Base-by-base conservation (phyloP, 352 stramenopile species). In the Phytophthora pinifolia region DNA sequence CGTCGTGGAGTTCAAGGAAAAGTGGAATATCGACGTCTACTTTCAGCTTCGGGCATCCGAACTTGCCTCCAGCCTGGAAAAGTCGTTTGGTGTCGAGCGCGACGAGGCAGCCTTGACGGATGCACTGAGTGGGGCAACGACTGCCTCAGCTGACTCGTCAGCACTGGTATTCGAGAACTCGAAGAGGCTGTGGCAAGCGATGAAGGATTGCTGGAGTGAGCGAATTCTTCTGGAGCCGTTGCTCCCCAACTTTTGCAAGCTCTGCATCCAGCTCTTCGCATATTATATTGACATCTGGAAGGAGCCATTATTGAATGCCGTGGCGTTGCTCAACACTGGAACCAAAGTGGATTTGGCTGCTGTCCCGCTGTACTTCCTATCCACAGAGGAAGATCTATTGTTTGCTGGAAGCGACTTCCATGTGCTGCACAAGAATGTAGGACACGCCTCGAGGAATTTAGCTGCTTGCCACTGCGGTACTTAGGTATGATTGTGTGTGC, bases 1-100 rank as follows among this genome's bases (percentile, higher is more conserved):
- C 15, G 76, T 89, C 10, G 51, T 88, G 4, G 71, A 88, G 31
- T 96, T 96, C 61, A 89, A 86, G 50, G 83, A 92, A 39, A 89
- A 88, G 61, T 96, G 86, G 86, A 93, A 96, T 48, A 74, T 92
- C 51, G 84, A 92, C 35, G 79, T 94, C 15, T 96, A 96, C 68
- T 94, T 92, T 46, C 82, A 96, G 52, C 62, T 93, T 45, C 79
- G 80, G 33, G 74, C 69, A 30, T 74, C 71, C 7, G 64, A 92
- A 57, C 45, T 94, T 4, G 62, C 78, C 29, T 52, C 70, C 4
- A 62, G 51, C 6, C 42, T 94, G 8, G 73, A 89, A 33, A 66
- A 71, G 12, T 71, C 78, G 7, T 87, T 90, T 38, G 67, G 61
- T 0, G 42, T 63, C 6, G 65, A 73, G 38, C 55, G 65, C 15